Conservation (phyloP, 176 grass and related monocot species). For the Triticum timopheevii region DNA sequence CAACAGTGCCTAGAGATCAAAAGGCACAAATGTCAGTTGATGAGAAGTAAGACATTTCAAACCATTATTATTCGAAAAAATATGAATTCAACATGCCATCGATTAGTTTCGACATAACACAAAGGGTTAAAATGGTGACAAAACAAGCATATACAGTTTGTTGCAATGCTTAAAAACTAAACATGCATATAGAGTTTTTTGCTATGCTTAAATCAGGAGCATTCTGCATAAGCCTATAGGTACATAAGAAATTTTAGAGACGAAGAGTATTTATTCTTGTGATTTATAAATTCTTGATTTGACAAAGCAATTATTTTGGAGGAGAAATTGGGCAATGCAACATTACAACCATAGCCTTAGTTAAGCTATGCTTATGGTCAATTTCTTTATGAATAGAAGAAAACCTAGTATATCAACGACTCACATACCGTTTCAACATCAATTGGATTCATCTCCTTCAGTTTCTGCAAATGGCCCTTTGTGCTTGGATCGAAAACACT, state of each 20-base stretch:
- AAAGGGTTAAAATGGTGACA: slow-evolving; percentile 1
- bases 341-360: not conserved
- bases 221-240: not conserved
- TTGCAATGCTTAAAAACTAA: not conserved
- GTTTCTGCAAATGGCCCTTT: slow-evolving; percentile 85
- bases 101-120: slow-evolving; percentile 16
- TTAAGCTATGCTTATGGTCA: not conserved
- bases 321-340: slow-evolving; percentile 10
- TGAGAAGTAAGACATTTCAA: slow-evolving; percentile 21
- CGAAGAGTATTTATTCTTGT: not conserved
- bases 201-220: slow-evolving; percentile 8
- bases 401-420: not conserved
- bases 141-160: slow-evolving; percentile 1
- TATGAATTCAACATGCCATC: slow-evolving; percentile 10
- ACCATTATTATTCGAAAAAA: not conserved
- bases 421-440: slow-evolving; percentile 95
- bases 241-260: not conserved
- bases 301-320: slow-evolving; percentile 6
- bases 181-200: slow-evolving; percentile 1
- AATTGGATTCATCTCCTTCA: slow-evolving; percentile 99
- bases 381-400: not conserved
- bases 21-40: slow-evolving; percentile 14
- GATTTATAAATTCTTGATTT: slow-evolving; percentile 11
- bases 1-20: slow-evolving; percentile 70
- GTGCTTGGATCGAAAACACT: slow-evolving; percentile 96